Evolutionary conservation across 2,329 filamentous ascomycete species (phyloP), one percentile per base, ranked within the genome.

Genomic region (Colletotrichum brevisporum): DNA sequence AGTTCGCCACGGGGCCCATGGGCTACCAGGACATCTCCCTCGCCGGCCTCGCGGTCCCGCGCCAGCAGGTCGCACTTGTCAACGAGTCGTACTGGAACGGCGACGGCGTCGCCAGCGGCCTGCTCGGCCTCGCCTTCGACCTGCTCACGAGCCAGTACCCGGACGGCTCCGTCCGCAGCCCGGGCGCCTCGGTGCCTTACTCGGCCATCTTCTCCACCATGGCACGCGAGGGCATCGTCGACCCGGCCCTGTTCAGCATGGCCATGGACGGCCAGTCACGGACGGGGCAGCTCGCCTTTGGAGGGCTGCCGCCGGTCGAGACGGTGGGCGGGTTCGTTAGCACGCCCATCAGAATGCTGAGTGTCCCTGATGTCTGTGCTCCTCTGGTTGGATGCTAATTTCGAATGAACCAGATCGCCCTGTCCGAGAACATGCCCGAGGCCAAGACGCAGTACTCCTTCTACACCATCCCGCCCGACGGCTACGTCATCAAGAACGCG

Each of bases 41-140:
- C 39, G 84, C 77, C 15, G 83, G 83, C 0, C 78, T 88, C 54
- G 82, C 79, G 2, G 82, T 84, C 0, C 73, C 78, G 36, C 64
- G 76, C 9, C 84, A 87, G 72, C 79, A 83, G 39, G 77, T 88
- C n/a, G 85, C 80, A 0, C 70, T 86, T 16, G 84, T 85, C 4
- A 78, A 83, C 55, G 71, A 74, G 43, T 80, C 83, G 0, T 79
- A 77, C 13, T 84, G 81, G 77, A 73, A 78, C 18, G 84, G 84
- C 9, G 83, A 87, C 64, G 78, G 77, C 1, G 75, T 80, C 21
- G 82, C 83, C 1, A 82, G 81, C 27, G 86, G 87, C 3, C 75
- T 88, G 2, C 72, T 89, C 4, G 87, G 86, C 1, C 78, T 89
- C 13, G 84, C 80, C 1, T 88, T 86, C 72, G 82, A 84, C 8